These are phyloP conservation scores for Kluyveromyces marxianus DNA, from an alignment of 1,139 yeast genomes.

Conservation along the genomic window DNA sequence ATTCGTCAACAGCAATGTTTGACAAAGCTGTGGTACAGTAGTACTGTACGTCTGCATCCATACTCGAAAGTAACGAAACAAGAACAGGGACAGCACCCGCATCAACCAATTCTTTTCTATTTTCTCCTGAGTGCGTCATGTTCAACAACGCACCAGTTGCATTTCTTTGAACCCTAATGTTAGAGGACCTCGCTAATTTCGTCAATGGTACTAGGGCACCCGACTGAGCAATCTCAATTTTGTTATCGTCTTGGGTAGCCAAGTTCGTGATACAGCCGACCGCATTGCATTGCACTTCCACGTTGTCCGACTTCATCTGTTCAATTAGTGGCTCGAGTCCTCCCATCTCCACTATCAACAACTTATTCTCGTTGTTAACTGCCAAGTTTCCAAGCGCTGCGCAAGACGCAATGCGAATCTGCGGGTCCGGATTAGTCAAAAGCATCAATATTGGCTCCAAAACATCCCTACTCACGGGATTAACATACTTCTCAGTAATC, in stretches of 20 bases:
- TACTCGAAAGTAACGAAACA: conserved; percentile 77
- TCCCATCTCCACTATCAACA: conserved; percentile 93
- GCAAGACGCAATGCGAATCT: conserved; percentile 97
- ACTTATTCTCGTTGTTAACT: conserved; percentile 89
- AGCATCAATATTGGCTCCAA: conserved; percentile 86
- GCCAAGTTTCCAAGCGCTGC: conserved; percentile 97
- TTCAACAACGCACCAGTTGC: conserved; percentile 96
- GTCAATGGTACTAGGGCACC: conserved; percentile 96
- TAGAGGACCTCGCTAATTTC: conserved; percentile 87
- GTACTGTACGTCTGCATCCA: conserved; percentile 95
- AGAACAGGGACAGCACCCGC: conserved; percentile 98
- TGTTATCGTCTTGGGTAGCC: conserved; percentile 98
- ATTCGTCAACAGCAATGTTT: conserved; percentile 93
- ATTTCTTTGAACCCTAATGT: conserved; percentile 92
- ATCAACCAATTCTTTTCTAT: conserved; percentile 90
- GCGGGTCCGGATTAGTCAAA: conserved; percentile 81
- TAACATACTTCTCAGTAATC: conserved; percentile 90
- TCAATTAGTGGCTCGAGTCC: conserved; percentile 92
- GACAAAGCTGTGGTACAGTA: conserved; percentile 97
- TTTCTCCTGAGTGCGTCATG: conserved; percentile 97
- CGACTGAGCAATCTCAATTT: conserved; percentile 87
- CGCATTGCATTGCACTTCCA: conserved; percentile 97
- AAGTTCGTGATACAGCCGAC: conserved; percentile 97
- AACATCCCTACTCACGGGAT: conserved; percentile 85
- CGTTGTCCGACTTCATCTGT: conserved; percentile 95